Base-by-base conservation (phyloP, 768 basidiomycete species). In the Mycena sanguinolenta region DNA sequence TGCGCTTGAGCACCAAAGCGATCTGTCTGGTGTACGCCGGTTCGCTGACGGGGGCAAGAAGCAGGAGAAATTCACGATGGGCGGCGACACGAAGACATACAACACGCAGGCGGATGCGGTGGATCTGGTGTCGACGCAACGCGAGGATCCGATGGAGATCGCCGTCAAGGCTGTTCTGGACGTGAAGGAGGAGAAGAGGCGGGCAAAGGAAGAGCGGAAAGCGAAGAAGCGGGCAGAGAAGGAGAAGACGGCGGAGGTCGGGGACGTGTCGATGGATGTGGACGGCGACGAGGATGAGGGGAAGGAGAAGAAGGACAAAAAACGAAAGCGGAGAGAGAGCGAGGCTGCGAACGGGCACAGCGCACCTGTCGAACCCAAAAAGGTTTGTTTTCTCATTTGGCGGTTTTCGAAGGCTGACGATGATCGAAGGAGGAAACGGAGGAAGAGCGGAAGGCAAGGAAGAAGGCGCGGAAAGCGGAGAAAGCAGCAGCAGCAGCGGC, bases 181-280 rank as follows among this genome's bases (percentile, higher is more conserved):
- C 67, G 92, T 94, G 74, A 95, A 95, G 83, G 92, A 92, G 71
- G 96, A 97, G 84, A 95, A 95, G 86, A 88, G 85, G 80, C 89
- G 84, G 77, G 89, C 88, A 44, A 95, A 94, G 83, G 93, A 95
- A 82, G 93, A 93, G 82, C 86, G 85, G 79, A 87, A 79, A 78
- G 91, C 92, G 66, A 93, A 91, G 83, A 92, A 86, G 82, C 86
- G 82, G 75, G 91, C 87, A 60, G 88, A 84, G 80, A 86, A 84
- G 77, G 82, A 79, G 75, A 80, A 78, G 64, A 76, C 70, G 36
- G 64, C 17, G 59, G 78, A 73, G 25, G 80, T 79, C 36, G 79
- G 71, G 52, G 82, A 76, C 54, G 78, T 75, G 53, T 38, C 61
- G 69, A 88, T 87, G 86, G 86, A 86, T 14, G 84, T 86, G 27